Evolutionary conservation across 805 yeast species (phyloP).

Genomic region (Lipomyces yamadae): DNA sequence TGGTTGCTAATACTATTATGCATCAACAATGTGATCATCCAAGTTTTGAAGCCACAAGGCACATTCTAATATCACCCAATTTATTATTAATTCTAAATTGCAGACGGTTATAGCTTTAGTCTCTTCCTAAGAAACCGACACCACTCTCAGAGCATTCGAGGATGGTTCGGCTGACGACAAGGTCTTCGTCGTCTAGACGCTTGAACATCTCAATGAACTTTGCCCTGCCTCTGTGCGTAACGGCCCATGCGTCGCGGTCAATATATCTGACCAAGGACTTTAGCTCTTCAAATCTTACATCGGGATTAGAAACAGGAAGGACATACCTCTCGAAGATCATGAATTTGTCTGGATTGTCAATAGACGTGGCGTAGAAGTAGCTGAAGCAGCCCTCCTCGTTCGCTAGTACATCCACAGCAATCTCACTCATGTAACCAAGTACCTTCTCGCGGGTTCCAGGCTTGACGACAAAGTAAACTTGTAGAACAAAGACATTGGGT

Average conservation of each 20-base stretch:
- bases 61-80: neutral
- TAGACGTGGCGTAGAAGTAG: conserved; percentile 22
- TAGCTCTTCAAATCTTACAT: neutral
- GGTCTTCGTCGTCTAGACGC: conserved; percentile 13
- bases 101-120: neutral
- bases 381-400: conserved; percentile 28
- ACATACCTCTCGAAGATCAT: conserved; percentile 31
- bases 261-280: conserved; percentile 17
- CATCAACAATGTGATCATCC: too few species aligned
- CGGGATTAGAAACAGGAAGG: neutral
- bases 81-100: neutral
- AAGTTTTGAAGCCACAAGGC: too few species aligned
- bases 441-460: conserved; percentile 66
- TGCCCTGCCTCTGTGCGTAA: conserved; percentile 26
- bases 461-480: conserved; percentile 18
- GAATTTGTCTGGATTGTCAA: conserved; percentile 28
- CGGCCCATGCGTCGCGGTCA: conserved; percentile 23
- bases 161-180: conserved; percentile 9
- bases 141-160: conserved; percentile 18
- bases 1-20: too few species aligned
- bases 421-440: conserved; percentile 75
- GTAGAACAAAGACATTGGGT: conserved; percentile 19
- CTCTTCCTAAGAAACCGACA: conserved; percentile 30
- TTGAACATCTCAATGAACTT: conserved; percentile 23
- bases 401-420: conserved; percentile 22